phyloP scores from a whole-genome alignment of 2,329 filamentous ascomycete species.

The Amauroascus verrucosus region DNA sequence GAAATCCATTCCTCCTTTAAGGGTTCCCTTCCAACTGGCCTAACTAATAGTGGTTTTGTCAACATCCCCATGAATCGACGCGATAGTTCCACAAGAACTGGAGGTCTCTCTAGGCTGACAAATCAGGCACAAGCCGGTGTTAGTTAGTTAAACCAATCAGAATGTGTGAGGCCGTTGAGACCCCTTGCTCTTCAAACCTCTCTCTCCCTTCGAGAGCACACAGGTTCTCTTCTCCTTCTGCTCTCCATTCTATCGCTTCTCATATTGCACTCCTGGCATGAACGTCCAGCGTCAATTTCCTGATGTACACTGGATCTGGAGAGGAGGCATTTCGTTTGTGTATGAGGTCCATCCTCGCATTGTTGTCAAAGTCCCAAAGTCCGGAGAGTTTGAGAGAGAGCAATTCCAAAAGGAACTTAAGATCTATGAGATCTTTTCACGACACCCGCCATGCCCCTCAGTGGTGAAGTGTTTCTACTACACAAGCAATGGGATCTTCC shows the following conservation, averaged over 20 bases:
- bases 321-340: constrained; percentile 22
- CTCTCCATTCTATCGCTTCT: not conserved
- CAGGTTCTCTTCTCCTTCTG: not conserved
- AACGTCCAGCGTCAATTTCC: constrained; percentile 18
- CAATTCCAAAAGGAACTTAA: constrained; percentile 22
- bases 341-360: constrained; percentile 24
- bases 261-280: constrained; percentile 12
- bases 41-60: no score
- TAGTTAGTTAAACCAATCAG: not conserved
- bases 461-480: constrained; percentile 22
- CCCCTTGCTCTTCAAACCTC: not conserved
- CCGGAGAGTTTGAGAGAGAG: constrained; percentile 19
- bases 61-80: no score
- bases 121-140: not conserved
- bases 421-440: constrained; percentile 21
- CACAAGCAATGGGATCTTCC: constrained; percentile 21
- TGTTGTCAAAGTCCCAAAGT: constrained; percentile 22
- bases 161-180: not conserved
- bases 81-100: no score
- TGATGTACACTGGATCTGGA: constrained; percentile 20
- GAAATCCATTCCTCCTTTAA: no score
- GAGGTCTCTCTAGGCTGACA: no score
- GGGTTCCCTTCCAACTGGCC: no score
- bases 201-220: not conserved
- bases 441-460: constrained; percentile 18